phyloP scores from a whole-genome alignment of 345 rosid genomes.

The Hypericum perforatum region DNA sequence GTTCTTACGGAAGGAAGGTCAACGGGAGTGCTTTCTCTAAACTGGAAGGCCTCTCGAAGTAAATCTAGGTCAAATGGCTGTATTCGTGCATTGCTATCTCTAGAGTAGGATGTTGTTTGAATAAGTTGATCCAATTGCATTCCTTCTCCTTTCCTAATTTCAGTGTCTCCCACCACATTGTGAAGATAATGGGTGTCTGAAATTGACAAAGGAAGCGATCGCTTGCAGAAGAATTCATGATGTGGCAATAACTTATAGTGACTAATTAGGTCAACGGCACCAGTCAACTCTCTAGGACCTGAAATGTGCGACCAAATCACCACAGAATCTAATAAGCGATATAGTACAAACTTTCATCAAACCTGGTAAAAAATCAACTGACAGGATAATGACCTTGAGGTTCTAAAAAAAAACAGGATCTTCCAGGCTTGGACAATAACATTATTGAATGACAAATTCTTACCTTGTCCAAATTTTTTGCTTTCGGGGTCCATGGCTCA shows the following conservation, averaged over 20 bases:
- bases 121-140: slow-evolving; percentile 80
- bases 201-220: slow-evolving; percentile 64
- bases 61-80: slow-evolving; percentile 63
- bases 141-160: slow-evolving; percentile 85
- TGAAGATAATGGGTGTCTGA: slow-evolving; percentile 70
- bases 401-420: neutral
- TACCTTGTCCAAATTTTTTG: slow-evolving; percentile 65
- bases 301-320: slow-evolving; percentile 1
- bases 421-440: neutral
- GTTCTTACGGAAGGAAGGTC: slow-evolving; percentile 57
- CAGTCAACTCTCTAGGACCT: slow-evolving; percentile 79
- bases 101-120: slow-evolving; percentile 31
- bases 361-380: no score
- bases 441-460: slow-evolving; percentile 12
- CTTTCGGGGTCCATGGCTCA: slow-evolving; percentile 55
- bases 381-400: no score
- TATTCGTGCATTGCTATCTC: slow-evolving; percentile 39
- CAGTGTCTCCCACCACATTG: slow-evolving; percentile 69
- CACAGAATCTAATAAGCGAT: neutral
- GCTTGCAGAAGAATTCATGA: slow-evolving; percentile 79
- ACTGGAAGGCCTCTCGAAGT: slow-evolving; percentile 67
- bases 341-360: neutral
- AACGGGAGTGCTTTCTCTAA: slow-evolving; percentile 52
- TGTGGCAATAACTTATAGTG: slow-evolving; percentile 63
- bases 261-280: slow-evolving; percentile 74